These are phyloP conservation scores for Meripilus lineatus DNA, from an alignment of 1,284 basidiomycete genomes.

Conservation along the genomic window DNA sequence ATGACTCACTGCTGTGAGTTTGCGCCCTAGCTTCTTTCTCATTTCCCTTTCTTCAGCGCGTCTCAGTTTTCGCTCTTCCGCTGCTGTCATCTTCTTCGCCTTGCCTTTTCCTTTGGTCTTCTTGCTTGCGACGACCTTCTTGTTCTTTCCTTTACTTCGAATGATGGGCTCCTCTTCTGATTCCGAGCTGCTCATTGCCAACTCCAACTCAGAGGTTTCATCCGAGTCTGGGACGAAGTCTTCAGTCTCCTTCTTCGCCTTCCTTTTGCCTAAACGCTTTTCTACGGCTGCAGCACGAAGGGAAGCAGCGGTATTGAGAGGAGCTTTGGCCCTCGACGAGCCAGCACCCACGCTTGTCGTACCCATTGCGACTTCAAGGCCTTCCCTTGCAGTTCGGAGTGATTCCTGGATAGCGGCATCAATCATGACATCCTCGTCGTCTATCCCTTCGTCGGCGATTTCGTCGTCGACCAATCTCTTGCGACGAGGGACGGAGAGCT, in stretches of 20 bases:
- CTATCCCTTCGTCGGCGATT: conserved; percentile 29
- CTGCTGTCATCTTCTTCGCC: conserved; percentile 31
- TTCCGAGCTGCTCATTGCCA: conserved; percentile 9
- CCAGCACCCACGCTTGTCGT: conserved; percentile 35
- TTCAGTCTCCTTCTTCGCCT: conserved; percentile 9
- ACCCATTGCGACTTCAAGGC: conserved; percentile 10
- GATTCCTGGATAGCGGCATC: conserved; percentile 54
- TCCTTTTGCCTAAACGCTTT: conserved; percentile 33
- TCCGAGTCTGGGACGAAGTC: conserved; percentile 11
- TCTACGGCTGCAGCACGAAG: conserved; percentile 51
- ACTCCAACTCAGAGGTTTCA: conserved; percentile 14
- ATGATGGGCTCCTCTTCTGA: conserved; percentile 34
- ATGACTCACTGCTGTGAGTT: conserved; percentile 57
- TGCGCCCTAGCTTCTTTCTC: conserved; percentile 56
- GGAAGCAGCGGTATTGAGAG: conserved; percentile 36
- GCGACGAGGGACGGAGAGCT: conserved; percentile 7
- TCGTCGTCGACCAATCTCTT: conserved; percentile 13
- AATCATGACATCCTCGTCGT: conserved; percentile 55
- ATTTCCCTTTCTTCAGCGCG: conserved; percentile 44
- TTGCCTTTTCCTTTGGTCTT: conserved; percentile 18
- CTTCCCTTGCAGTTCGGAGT: conserved; percentile 34
- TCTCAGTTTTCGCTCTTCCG: conserved; percentile 22
- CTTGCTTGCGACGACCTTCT: conserved; percentile 25
- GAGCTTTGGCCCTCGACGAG: conserved; percentile 26
- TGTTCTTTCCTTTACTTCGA: conserved; percentile 32